phyloP scores from a whole-genome alignment of 352 stramenopile species.

The Halophytophthora batemanensis region DNA sequence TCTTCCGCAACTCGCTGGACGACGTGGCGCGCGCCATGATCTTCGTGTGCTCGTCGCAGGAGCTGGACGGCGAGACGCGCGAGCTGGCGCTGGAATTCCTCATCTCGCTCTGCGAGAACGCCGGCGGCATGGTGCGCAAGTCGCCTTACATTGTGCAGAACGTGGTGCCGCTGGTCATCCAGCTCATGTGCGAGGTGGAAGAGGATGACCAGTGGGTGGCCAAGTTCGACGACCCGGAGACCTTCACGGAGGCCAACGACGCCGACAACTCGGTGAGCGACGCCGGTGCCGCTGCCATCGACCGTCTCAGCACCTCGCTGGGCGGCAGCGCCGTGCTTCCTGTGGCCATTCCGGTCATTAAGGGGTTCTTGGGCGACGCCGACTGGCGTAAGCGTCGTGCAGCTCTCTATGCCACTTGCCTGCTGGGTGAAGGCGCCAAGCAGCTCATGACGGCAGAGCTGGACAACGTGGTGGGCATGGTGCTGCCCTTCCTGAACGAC shows the following conservation, averaged over 20 bases:
- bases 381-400: slow-evolving; percentile 78
- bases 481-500: slow-evolving; percentile 68
- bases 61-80: slow-evolving; percentile 68
- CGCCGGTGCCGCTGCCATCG: slow-evolving; percentile 68
- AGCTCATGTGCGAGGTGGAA: slow-evolving; percentile 80
- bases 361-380: slow-evolving; percentile 51
- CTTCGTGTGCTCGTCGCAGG: slow-evolving; percentile 62
- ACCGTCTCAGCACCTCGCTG: slow-evolving; percentile 69
- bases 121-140: slow-evolving; percentile 82
- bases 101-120: slow-evolving; percentile 76
- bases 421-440: slow-evolving; percentile 79
- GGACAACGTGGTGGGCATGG: slow-evolving; percentile 68
- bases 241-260: slow-evolving; percentile 60
- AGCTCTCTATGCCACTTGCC: slow-evolving; percentile 71
- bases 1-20: slow-evolving; percentile 73
- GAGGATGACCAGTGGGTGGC: slow-evolving; percentile 67
- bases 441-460: slow-evolving; percentile 75
- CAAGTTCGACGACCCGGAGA: slow-evolving; percentile 83
- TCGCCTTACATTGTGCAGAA: slow-evolving; percentile 54
- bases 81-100: slow-evolving; percentile 82
- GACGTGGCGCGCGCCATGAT: slow-evolving; percentile 78
- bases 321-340: slow-evolving; percentile 74
- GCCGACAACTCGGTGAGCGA: slow-evolving; percentile 69
- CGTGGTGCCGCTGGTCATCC: slow-evolving; percentile 69
- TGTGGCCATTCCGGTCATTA: slow-evolving; percentile 74